phyloP scores from a whole-genome alignment of 2,329 filamentous ascomycete species.

The Aspergillus sp. region DNA sequence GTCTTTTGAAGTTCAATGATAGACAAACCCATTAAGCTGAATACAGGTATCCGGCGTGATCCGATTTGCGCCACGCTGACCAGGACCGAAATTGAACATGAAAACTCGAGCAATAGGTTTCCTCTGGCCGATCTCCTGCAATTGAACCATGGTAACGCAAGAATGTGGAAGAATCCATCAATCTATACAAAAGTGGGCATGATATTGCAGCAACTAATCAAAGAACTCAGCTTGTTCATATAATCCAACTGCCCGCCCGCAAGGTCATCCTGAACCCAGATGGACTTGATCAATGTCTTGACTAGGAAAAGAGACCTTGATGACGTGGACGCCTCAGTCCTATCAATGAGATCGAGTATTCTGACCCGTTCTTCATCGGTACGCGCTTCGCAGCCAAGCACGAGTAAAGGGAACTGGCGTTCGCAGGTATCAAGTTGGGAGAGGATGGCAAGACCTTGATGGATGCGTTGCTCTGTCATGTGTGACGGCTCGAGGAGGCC shows the following conservation, averaged over 20 bases:
- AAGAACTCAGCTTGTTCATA: slow-evolving; percentile 3
- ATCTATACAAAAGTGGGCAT: not conserved
- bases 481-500: not conserved
- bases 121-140: too few species aligned
- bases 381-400: slow-evolving; percentile 11
- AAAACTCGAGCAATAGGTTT: too few species aligned
- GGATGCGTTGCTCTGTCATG: not conserved
- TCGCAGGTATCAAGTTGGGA: slow-evolving; percentile 1
- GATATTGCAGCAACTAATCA: slow-evolving; percentile 9
- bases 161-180: too few species aligned
- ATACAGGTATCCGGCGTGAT: too few species aligned
- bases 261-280: slow-evolving; percentile 16
- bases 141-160: too few species aligned
- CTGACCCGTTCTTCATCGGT: slow-evolving; percentile 6
- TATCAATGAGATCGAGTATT: slow-evolving; percentile 6
- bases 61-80: too few species aligned
- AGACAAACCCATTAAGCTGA: too few species aligned
- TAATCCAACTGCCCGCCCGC: slow-evolving; percentile 6
- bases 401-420: slow-evolving; percentile 9
- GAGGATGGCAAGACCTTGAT: slow-evolving; percentile 1
- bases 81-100: too few species aligned
- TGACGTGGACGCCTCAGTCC: slow-evolving; percentile 3
- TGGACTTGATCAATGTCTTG: not conserved
- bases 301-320: slow-evolving; percentile 6
- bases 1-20: too few species aligned